Conservation (phyloP, 352 stramenopile genomes). For the Globisporangium middletonii region DNA sequence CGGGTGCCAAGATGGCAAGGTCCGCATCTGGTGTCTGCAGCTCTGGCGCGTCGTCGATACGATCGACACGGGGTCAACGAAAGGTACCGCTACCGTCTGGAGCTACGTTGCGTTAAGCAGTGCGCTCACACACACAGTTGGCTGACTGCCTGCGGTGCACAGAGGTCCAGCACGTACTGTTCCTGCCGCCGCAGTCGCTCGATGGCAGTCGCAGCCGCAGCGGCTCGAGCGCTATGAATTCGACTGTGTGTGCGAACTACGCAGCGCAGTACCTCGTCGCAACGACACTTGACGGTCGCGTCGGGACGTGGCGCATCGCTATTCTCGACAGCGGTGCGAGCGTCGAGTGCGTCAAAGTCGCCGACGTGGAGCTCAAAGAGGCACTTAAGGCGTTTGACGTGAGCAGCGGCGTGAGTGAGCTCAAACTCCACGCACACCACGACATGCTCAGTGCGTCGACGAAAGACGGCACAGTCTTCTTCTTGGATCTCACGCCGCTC, state of each 20-base stretch:
- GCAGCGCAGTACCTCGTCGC: slow-evolving; percentile 27
- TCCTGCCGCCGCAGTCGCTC: slow-evolving; percentile 41
- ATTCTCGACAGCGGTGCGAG: slow-evolving; percentile 20
- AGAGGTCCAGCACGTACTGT: slow-evolving; percentile 67
- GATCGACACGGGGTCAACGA: slow-evolving; percentile 51
- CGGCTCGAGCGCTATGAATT: slow-evolving; percentile 13
- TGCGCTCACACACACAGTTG: not conserved
- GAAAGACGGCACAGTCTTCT: slow-evolving; percentile 64
- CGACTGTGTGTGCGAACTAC: slow-evolving; percentile 12
- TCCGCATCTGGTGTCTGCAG: slow-evolving; percentile 60
- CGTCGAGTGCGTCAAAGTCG: slow-evolving; percentile 48
- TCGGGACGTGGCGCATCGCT: slow-evolving; percentile 51
- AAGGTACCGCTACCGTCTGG: slow-evolving; percentile 16
- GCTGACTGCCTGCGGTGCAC: not conserved
- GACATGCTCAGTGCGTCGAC: slow-evolving; percentile 43
- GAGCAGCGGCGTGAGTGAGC: slow-evolving; percentile 46
- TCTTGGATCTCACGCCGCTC: slow-evolving; percentile 55
- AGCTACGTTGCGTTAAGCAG: not conserved
- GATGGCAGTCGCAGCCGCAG: slow-evolving; percentile 27
- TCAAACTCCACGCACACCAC: slow-evolving; percentile 60
- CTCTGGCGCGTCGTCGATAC: slow-evolving; percentile 53
- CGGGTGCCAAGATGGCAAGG: slow-evolving; percentile 68
- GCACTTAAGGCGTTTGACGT: slow-evolving; percentile 49
- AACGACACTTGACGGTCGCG: slow-evolving; percentile 48
- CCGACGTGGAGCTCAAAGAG: slow-evolving; percentile 57